phyloP scores from a whole-genome alignment of 495 filamentous ascomycete species.

The Tetracladium marchalianum region DNA sequence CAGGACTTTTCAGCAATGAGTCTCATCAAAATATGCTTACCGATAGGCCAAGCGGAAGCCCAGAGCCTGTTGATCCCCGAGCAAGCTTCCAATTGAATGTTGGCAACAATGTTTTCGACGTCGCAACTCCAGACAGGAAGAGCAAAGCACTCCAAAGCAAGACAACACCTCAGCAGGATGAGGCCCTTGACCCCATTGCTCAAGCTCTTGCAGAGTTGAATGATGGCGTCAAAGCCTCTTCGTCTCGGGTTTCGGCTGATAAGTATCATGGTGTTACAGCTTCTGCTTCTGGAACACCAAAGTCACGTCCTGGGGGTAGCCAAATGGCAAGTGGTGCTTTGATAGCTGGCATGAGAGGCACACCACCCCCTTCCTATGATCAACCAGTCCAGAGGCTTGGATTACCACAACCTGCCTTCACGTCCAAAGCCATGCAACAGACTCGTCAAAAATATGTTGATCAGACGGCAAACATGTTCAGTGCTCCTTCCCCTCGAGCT shows the following conservation, averaged over 20 bases:
- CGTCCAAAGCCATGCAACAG: conserved; percentile 86
- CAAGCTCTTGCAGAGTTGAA: conserved; percentile 88
- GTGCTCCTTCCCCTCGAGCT: conserved; percentile 9
- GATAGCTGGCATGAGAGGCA: conserved; percentile 47
- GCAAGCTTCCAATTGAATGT: conserved; percentile 94
- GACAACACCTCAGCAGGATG: conserved; percentile 30
- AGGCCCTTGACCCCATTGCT: conserved; percentile 78
- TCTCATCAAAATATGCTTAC: conserved; percentile 25
- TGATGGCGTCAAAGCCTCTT: conserved; percentile 65
- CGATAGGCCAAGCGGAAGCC: conserved; percentile 40
- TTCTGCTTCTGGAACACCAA: conserved; percentile 49
- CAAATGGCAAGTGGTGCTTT: conserved; percentile 39
- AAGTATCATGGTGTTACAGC: conserved; percentile 85
- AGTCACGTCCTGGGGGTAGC: conserved; percentile 30
- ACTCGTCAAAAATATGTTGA: conserved; percentile 78
- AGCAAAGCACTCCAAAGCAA: conserved; percentile 28
- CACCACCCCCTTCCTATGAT: conserved; percentile 79
- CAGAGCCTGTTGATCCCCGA: conserved; percentile 87
- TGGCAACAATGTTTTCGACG: conserved; percentile 92
- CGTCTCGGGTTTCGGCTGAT: conserved; percentile 79
- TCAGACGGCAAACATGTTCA: conserved; percentile 74
- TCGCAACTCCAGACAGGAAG: conserved; percentile 65
- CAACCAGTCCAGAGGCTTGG: conserved; percentile 70
- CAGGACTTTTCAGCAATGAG: conserved; percentile 10
- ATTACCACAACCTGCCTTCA: conserved; percentile 85